Percentiles rank a stretch among this genome's conserved stretches.
These are phyloP conservation scores for Kwoniella sp. DNA, from an alignment of 768 basidiomycete species.

Conservation along the genomic window DNA sequence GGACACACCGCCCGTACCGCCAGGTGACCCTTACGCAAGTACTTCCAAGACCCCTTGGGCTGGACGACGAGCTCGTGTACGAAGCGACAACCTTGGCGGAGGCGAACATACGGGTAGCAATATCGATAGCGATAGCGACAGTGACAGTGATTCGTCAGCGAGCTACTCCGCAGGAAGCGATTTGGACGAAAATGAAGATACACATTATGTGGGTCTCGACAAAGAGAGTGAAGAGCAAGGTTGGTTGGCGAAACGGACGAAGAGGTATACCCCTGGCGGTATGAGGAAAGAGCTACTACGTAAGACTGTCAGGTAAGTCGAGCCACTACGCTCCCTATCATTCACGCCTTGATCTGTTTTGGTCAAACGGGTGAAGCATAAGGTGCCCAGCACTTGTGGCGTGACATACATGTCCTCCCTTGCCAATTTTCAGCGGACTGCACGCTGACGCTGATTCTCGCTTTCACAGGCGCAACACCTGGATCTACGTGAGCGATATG, in stretches of 20 bases:
- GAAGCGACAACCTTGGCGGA: not conserved
- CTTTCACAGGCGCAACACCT: conserved; percentile 61
- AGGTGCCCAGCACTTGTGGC: too few species aligned
- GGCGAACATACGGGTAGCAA: not conserved
- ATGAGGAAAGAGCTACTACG: conserved; percentile 63
- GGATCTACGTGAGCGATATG: conserved; percentile 70
- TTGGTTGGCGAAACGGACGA: conserved; percentile 58
- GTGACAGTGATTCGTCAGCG: conserved; percentile 30
- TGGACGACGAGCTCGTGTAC: not conserved
- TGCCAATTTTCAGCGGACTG: too few species aligned
- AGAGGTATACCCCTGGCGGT: conserved; percentile 63
- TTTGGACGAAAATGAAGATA: conserved; percentile 48
- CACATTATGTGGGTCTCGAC: conserved; percentile 44
- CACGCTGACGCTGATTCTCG: conserved; percentile 21
- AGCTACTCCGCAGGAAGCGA: conserved; percentile 35
- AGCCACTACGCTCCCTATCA: too few species aligned
- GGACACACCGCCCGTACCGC: conserved; percentile 7
- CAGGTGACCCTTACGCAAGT: conserved; percentile 4
- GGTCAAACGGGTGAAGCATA: too few species aligned
- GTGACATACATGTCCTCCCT: too few species aligned
- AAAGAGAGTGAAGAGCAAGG: conserved; percentile 31
- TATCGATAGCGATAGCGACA: not conserved
- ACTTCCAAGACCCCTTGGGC: conserved; percentile 14
- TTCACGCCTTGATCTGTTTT: too few species aligned
- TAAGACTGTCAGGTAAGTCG: conserved; percentile 61